Evolutionary conservation across 1,284 basidiomycete genomes (phyloP).

Genomic region (Fistulina hepatica): DNA sequence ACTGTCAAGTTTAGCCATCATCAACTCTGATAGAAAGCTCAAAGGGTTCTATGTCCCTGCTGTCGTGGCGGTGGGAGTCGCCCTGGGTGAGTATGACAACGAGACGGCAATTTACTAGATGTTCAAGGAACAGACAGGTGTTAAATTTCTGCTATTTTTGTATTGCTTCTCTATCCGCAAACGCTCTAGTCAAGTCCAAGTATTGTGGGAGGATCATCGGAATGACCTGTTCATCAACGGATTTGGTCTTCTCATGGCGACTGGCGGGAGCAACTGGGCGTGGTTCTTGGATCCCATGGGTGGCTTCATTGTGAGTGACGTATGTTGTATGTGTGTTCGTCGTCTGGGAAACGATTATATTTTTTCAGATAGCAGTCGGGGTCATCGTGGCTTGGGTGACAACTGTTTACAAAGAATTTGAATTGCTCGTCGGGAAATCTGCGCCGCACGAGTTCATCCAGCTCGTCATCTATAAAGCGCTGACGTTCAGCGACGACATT

Average conservation of each 20-base stretch:
- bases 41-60: constrained; percentile 74
- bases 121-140: too few relatives aligned
- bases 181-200: constrained; percentile 81
- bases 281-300: constrained; percentile 84
- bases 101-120: too few relatives aligned
- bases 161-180: constrained; percentile 77
- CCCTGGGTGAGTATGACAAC: too few relatives aligned
- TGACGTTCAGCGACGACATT: constrained; percentile 82
- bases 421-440: constrained; percentile 81
- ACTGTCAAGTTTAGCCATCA: constrained; percentile 58
- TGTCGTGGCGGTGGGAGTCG: constrained; percentile 72
- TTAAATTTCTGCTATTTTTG: constrained; percentile 79
- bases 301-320: constrained; percentile 53
- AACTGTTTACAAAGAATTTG: constrained; percentile 76
- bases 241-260: constrained; percentile 81
- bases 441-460: constrained; percentile 87
- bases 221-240: constrained; percentile 82
- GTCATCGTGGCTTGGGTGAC: constrained; percentile 75
- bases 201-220: constrained; percentile 93
- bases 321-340: constrained; percentile 6
- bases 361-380: constrained; percentile 57
- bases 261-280: constrained; percentile 76
- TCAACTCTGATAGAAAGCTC: constrained; percentile 40
- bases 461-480: constrained; percentile 86
- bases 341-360: too few relatives aligned